Evolutionary conservation across 116 monocot species (phyloP).

Genomic region (Cymodocea nodosa): DNA sequence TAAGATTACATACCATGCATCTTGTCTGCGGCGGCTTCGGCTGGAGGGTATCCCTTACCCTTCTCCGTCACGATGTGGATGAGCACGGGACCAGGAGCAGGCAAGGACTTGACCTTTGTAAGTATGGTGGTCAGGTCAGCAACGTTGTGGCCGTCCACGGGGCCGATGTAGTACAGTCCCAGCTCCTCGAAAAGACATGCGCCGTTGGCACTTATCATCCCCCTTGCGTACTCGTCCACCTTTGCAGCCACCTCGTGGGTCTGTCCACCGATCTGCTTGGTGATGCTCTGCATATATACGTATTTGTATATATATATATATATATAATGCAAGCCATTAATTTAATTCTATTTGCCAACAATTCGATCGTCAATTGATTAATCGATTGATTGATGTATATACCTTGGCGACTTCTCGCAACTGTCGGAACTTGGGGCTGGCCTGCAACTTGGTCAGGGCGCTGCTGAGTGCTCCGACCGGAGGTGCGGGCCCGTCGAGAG

Average conservation of each 20-base stretch:
- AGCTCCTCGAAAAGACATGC: constrained; percentile 17
- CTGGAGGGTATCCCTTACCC: constrained; percentile 18
- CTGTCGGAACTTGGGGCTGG: constrained; percentile 6
- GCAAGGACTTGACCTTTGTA: constrained; percentile 10
- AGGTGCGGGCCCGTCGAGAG: constrained; percentile 14
- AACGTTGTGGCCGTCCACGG: constrained; percentile 18
- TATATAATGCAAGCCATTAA: too few relatives aligned
- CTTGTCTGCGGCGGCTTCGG: constrained; percentile 16
- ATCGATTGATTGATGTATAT: too few relatives aligned
- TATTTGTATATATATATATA: too few relatives aligned
- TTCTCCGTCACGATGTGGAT: constrained; percentile 23
- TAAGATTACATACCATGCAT: constrained; percentile 11
- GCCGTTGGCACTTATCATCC: constrained; percentile 12
- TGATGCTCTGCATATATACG: neutral
- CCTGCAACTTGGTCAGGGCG: constrained; percentile 12
- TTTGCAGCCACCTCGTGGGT: constrained; percentile 12
- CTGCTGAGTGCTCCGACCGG: constrained; percentile 20
- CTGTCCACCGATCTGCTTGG: constrained; percentile 13
- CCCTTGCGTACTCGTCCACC: constrained; percentile 19
- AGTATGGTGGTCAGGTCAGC: constrained; percentile 10
- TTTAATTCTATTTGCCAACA: too few relatives aligned
- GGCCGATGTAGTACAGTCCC: constrained; percentile 20
- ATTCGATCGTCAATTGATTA: too few relatives aligned
- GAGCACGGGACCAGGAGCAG: constrained; percentile 13
- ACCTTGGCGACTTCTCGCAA: constrained; percentile 17